These are phyloP conservation scores for Amanita jacksonii DNA, from an alignment of 768 basidiomycete genomes.

Conservation along the genomic window DNA sequence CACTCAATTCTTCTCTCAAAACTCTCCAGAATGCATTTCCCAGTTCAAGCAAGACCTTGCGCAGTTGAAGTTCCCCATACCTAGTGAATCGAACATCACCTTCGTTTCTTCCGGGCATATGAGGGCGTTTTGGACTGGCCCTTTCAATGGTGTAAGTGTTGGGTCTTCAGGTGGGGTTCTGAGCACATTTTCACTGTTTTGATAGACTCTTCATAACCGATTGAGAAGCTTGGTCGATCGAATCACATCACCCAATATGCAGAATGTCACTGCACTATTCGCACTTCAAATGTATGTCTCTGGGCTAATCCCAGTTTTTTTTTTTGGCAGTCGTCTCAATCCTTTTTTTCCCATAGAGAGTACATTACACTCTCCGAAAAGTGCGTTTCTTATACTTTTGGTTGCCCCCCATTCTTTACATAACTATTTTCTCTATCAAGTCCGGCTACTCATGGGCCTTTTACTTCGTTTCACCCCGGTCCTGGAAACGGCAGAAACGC, in stretches of 20 bases:
- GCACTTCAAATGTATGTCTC: background rate
- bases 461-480: too few species aligned
- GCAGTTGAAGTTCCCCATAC: conserved; percentile 28
- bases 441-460: too few species aligned
- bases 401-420: too few species aligned
- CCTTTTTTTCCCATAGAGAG: background rate
- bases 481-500: too few species aligned
- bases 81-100: conserved; percentile 24
- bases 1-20: conserved; percentile 24
- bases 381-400: too few species aligned
- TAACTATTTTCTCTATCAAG: too few species aligned
- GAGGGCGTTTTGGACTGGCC: conserved; percentile 6
- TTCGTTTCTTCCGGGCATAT: conserved; percentile 24
- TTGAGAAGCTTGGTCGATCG: background rate
- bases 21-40: conserved; percentile 16
- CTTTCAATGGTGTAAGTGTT: conserved; percentile 12
- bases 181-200: background rate
- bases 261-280: background rate
- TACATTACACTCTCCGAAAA: too few species aligned
- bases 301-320: background rate
- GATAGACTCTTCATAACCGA: background rate
- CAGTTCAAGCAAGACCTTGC: conserved; percentile 25
- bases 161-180: background rate
- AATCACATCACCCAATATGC: background rate
- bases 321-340: background rate